phyloP scores from a whole-genome alignment of 768 basidiomycete genomes.

The Pholiota conissans region DNA sequence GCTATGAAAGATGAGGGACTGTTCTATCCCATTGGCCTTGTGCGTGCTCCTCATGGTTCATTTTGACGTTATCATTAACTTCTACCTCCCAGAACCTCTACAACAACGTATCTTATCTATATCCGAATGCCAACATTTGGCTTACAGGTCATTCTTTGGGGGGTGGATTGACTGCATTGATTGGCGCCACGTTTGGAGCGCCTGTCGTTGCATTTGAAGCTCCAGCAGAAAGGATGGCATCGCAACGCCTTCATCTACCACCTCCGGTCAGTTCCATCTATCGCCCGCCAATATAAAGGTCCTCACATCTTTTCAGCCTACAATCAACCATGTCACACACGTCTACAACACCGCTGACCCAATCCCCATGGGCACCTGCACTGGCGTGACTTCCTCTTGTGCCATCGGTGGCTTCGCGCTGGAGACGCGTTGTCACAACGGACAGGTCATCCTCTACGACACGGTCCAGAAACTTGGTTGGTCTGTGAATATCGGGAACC shows the following conservation, averaged over 20 bases:
- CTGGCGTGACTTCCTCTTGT: constrained; percentile 57
- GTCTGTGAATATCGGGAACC: constrained; percentile 73
- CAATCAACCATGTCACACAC: constrained; percentile 77
- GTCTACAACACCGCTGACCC: constrained; percentile 94
- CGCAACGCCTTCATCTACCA: constrained; percentile 82
- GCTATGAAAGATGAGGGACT: constrained; percentile 82
- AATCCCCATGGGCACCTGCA: constrained; percentile 84
- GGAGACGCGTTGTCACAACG: constrained; percentile 88
- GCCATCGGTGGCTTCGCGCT: constrained; percentile 75
- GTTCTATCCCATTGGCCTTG: constrained; percentile 86
- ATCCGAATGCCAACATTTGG: constrained; percentile 90
- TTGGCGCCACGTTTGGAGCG: constrained; percentile 89
- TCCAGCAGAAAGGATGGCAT: constrained; percentile 70
- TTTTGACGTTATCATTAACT: not conserved
- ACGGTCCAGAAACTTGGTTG: constrained; percentile 81
- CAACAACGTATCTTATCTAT: constrained; percentile 89
- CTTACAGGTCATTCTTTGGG: constrained; percentile 82
- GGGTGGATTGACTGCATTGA: constrained; percentile 79
- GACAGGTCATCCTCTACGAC: constrained; percentile 81
- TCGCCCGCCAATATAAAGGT: not conserved
- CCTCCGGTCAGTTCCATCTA: constrained; percentile 58
- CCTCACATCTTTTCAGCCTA: constrained; percentile 70
- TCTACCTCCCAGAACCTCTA: constrained; percentile 71
- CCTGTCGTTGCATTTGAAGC: constrained; percentile 92
- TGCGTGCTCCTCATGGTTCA: constrained; percentile 36